Base-by-base conservation (phyloP, 148 eudicot genomes). In the Mesembryanthemum crystallinum region DNA sequence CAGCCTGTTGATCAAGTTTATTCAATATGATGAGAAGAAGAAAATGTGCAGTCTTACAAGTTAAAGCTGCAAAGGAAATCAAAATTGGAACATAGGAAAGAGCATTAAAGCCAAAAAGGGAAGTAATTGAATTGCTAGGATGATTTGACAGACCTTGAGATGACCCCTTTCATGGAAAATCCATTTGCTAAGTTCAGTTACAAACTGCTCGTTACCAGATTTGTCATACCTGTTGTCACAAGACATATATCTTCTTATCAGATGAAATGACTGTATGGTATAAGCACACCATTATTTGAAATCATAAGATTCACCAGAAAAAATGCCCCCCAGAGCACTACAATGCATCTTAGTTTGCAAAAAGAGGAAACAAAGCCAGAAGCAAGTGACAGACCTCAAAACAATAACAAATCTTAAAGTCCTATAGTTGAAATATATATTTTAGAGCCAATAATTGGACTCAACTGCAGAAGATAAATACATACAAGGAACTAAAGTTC, bases 81-180 rank as follows among this genome's bases (percentile, higher is more conserved):
- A 71, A 11, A 3, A 21, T 7, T 45, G 8, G 77, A 32, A 43
- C 76, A 45, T 8, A 49, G 2, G 59, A 30, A 7, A 8, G 23
- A 57, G 62, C 73, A 58, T 45, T 7, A 30, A 58, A 23, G 35
- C 7, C 20, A 71, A 51, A 30, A 29, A 69, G 23, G 58, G 20
- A 7, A 18, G 23, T 52, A 52, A 52, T 39, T 52, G 60, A 25
- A 58, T n/a, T 52, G 28, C 37, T 21, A 51, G 49, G 32, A 70
- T 45, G 29, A 10, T 15, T 43, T 45, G 71, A 49, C 74, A 25
- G 8, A 92, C 98, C 98, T 90, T 93, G 21, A 93, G 88, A 82
- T 91, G 96, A 78, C 96, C 98, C 77, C 98, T 91, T 86, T 93
- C 98, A 66, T 93, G 96, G 81, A 92, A 92, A 62, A 92, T 80